phyloP scores from a whole-genome alignment of 495 filamentous ascomycete genomes.

The Pyronema domesticum region DNA sequence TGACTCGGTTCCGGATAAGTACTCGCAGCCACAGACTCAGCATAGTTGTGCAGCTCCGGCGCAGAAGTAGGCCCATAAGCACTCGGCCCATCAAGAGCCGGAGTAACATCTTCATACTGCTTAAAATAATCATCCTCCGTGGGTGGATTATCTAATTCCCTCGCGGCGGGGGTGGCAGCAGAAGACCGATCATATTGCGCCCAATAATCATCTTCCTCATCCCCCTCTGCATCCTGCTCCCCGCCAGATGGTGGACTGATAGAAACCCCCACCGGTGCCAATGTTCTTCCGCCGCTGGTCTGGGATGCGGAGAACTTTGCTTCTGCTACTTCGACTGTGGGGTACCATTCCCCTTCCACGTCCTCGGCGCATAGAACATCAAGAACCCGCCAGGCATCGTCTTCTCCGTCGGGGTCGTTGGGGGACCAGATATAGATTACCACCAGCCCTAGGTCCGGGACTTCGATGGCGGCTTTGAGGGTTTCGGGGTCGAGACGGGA shows the following conservation, averaged over 20 bases:
- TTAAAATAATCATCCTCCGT: slow-evolving; percentile 62
- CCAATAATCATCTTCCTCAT: slow-evolving; percentile 92
- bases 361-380: slow-evolving; percentile 40
- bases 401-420: slow-evolving; percentile 47
- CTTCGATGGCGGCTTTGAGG: slow-evolving; percentile 39
- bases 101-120: slow-evolving; percentile 76
- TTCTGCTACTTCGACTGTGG: slow-evolving; percentile 21
- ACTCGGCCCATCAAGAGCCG: slow-evolving; percentile 49
- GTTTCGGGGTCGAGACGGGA: slow-evolving; percentile 72
- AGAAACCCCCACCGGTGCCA: not conserved
- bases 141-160: slow-evolving; percentile 20
- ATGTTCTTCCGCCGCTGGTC: not conserved
- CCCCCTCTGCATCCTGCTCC: slow-evolving; percentile 36
- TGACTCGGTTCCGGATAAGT: no score
- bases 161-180: slow-evolving; percentile 47
- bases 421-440: slow-evolving; percentile 50
- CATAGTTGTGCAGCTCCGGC: no score
- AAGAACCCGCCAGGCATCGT: slow-evolving; percentile 64
- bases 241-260: not conserved
- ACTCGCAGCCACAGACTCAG: no score
- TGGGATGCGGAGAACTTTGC: slow-evolving; percentile 22
- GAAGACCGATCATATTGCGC: slow-evolving; percentile 79
- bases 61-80: not conserved
- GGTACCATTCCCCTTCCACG: slow-evolving; percentile 8
- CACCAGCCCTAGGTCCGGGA: slow-evolving; percentile 28